Evolutionary conservation across 78 protist genomes (phyloP).

Genomic region (Speleostelium caveatum): DNA sequence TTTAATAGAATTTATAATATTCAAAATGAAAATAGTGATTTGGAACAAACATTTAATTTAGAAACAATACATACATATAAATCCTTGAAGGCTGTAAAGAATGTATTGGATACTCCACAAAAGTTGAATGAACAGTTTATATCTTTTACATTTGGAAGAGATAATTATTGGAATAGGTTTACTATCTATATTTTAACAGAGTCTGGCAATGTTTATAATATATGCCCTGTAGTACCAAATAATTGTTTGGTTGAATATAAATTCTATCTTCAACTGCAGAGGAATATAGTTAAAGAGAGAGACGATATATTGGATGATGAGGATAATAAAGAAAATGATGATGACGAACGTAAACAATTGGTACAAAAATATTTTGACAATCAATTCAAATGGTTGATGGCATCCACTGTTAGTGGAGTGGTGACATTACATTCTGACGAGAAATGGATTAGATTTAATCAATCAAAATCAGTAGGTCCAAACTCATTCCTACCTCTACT

Average conservation of each 20-base stretch:
- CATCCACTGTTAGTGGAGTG: not conserved
- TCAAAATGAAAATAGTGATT: conserved; percentile 9
- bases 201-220: conserved; percentile 3
- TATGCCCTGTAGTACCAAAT: conserved; percentile 62
- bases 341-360: not conserved
- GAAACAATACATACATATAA: conserved; percentile 11
- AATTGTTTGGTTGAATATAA: conserved; percentile 8
- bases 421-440: not conserved
- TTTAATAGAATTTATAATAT: conserved; percentile 47
- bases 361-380: conserved; percentile 1
- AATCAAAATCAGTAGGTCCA: not conserved
- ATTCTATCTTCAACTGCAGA: not conserved
- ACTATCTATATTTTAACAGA: conserved; percentile 13
- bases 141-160: conserved; percentile 61
- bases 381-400: conserved; percentile 29
- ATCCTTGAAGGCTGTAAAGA: conserved; percentile 1
- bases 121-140: not conserved
- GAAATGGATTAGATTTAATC: conserved; percentile 7
- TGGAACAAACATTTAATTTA: conserved; percentile 43
- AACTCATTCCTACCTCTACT: too few species aligned
- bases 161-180: conserved; percentile 59
- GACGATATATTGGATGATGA: not conserved
- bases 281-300: not conserved
- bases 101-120: not conserved
- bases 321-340: not conserved